A percentile compares a stretch with the other conserved stretches of the same genome.
Conservation (phyloP, 768 basidiomycete genomes). For the Lactarius evosmus region DNA sequence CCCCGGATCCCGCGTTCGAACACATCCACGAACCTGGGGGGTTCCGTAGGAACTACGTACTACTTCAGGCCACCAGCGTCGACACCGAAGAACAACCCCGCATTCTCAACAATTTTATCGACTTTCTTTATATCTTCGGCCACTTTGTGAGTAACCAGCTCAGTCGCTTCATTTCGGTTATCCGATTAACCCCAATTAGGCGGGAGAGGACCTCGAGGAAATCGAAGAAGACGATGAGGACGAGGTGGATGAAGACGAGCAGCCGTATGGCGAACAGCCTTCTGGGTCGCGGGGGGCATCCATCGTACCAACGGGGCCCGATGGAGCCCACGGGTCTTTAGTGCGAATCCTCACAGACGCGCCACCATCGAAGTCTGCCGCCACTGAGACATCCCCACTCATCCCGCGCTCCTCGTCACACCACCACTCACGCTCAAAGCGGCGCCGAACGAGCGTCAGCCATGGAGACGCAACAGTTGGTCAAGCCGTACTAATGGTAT, state of each 20-base stretch:
- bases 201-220: conserved; percentile 81
- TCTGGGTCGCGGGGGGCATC: conserved; percentile 10
- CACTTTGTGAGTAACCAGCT: conserved; percentile 75
- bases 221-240: conserved; percentile 61
- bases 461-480: conserved; percentile 87
- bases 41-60: conserved; percentile 85
- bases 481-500: conserved; percentile 90
- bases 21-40: conserved; percentile 96
- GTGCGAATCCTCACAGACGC: conserved; percentile 14
- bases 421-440: conserved; percentile 53
- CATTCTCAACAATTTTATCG: conserved; percentile 82
- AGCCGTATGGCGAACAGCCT: conserved; percentile 22
- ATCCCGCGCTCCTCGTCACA: conserved; percentile 38
- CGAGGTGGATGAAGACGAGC: conserved; percentile 33
- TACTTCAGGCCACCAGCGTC: conserved; percentile 59
- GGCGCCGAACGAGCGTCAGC: conserved; percentile 54
- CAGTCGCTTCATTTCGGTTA: conserved; percentile 9
- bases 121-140: conserved; percentile 92
- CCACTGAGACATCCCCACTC: conserved; percentile 54
- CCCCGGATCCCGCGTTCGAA: conserved; percentile 75
- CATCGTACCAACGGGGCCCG: neutral
- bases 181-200: conserved; percentile 43
- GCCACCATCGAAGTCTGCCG: conserved; percentile 22
- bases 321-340: conserved; percentile 11
- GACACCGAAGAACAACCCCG: conserved; percentile 48